Percentiles rank a stretch among this genome's conserved stretches.
Conservation (phyloP, 177 flowering plant species). For the Telopea speciosissima region DNA sequence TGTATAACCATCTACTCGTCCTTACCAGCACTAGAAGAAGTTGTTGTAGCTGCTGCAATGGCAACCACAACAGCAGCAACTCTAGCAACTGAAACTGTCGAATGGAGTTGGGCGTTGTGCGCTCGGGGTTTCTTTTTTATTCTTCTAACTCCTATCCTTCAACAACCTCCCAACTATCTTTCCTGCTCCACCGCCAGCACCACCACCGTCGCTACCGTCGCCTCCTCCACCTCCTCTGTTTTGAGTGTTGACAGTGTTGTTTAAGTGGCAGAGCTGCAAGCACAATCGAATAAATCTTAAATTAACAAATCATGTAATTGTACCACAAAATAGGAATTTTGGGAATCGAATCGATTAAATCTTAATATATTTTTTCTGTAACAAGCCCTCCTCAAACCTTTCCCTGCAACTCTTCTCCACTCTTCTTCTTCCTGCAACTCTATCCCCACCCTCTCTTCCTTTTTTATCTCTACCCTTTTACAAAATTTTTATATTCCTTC, state of each 20-base stretch:
- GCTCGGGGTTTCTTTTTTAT: constrained; percentile 62
- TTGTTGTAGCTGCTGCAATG: constrained; percentile 50
- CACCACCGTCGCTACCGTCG: constrained; percentile 15
- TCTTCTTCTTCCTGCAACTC: no score
- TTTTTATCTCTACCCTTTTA: no score
- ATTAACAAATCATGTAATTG: no score
- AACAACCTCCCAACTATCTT: constrained; percentile 55
- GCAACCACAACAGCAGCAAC: constrained; percentile 88
- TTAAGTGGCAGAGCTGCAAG: not conserved
- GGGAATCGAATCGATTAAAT: no score
- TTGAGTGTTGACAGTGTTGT: not conserved
- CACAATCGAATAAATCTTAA: no score
- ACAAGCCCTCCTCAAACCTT: no score
- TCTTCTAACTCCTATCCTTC: constrained; percentile 71
- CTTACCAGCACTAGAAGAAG: constrained; percentile 48
- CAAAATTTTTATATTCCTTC: no score
- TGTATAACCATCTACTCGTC: constrained; percentile 70
- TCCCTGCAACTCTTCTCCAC: no score
- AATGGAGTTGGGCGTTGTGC: constrained; percentile 68
- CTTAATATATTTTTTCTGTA: no score
- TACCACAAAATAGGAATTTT: no score
- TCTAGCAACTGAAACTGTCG: constrained; percentile 74
- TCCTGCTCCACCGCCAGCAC: constrained; percentile 19
- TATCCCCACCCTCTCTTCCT: no score
- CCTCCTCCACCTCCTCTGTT: not conserved